Base-by-base conservation (phyloP, 352 stramenopile genomes). In the Hyphochytrium catenoides region DNA sequence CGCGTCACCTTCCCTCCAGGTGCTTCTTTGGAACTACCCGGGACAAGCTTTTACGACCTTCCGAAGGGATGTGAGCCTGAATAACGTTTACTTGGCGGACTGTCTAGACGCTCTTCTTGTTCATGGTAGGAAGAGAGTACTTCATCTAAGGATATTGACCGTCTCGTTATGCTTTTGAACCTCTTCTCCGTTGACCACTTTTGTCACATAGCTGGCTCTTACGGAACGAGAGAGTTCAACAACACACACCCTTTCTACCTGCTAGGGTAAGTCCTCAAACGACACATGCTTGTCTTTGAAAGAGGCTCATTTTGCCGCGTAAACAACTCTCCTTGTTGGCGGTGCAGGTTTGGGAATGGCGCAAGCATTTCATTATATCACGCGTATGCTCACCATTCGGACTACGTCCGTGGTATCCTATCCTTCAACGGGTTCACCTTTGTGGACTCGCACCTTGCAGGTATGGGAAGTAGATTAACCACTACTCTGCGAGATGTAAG, bases 1-100 rank as follows among this genome's bases (percentile, higher is more conserved):
- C n/a, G n/a, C n/a, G n/a, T n/a, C n/a, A n/a, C n/a, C n/a, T n/a
- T 51, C 56, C 6, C 46, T 71, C 4, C 66, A 90, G 47, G 66
- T 89, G 15, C 51, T 95, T 15, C 39, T 95, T 12, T 95, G 84
- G 77, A 95, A 95, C 52, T 93, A 94, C 51, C 83, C 85, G 0
- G 83, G 85, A 6, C 85, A 95, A 50, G 85, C 83, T 0, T 92
- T 90, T 48, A 94, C 81, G 15, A 66, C 81, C 17, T 95, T 81
- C 75, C 56, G 72, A 8, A 52, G 63, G 17, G 74, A 79, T 3
- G 60, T 66, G 26, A 24, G 81, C 25, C 63, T 95, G 29, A 89
- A 94, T 56, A 95, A 94, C 50, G 61, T 64, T 16, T 94, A 78
- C 50, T 62, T 90, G 25, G 62, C 68, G 2, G 45, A 61, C 20